Percentiles rank a stretch among this genome's conserved stretches.
These are phyloP conservation scores for Solanum habrochaites DNA, from an alignment of 257 asterid species.

Conservation along the genomic window DNA sequence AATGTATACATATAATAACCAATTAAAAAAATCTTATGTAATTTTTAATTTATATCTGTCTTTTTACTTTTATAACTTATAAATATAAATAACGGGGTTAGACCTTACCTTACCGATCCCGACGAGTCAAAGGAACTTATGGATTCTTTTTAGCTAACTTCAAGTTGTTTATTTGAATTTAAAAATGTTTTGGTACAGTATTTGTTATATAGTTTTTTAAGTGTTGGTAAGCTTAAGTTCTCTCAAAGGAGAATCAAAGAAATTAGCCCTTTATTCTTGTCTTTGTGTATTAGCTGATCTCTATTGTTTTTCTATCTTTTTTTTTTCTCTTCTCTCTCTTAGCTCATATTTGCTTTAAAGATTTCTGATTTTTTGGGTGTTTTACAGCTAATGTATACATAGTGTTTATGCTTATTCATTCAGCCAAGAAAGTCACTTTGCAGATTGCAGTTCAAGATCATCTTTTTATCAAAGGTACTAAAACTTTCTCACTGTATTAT, in stretches of 20 bases:
- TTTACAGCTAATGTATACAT: background rate
- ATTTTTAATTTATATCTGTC: too few species aligned
- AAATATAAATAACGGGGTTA: background rate
- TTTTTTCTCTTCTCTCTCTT: background rate
- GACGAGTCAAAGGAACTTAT: background rate
- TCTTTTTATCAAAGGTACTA: slow-evolving; percentile 7
- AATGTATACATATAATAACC: too few species aligned
- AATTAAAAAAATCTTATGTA: too few species aligned
- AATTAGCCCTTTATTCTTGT: background rate
- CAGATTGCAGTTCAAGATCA: background rate
- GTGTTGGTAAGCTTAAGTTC: background rate
- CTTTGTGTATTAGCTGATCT: background rate
- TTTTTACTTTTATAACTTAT: too few species aligned
- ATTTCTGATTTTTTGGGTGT: background rate
- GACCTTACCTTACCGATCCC: background rate
- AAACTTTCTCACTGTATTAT: background rate
- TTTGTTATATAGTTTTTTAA: background rate
- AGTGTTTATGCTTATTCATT: slow-evolving; percentile 2
- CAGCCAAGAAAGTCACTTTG: background rate
- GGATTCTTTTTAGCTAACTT: slow-evolving; percentile 3
- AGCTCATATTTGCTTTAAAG: background rate
- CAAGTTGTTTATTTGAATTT: background rate
- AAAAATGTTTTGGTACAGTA: slow-evolving; percentile 8
- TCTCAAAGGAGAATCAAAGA: background rate
- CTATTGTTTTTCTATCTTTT: background rate